Evolutionary conservation across 768 basidiomycete genomes (phyloP).

Genomic region (Lentinus tigrinus): DNA sequence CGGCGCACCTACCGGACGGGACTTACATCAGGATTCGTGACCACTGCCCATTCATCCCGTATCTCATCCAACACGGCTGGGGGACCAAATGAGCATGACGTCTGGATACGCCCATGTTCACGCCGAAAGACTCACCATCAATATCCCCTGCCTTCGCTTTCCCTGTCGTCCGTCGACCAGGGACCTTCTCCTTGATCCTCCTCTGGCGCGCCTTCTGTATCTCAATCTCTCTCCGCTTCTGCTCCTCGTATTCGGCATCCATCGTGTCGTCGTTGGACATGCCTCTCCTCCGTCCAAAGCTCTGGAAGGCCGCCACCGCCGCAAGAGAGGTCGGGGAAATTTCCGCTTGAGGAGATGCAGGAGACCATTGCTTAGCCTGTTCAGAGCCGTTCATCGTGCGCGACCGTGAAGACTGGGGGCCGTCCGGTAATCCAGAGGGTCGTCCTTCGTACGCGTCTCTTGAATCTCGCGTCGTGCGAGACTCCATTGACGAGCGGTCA

Average conservation of each 20-base stretch:
- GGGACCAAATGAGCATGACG: neutral
- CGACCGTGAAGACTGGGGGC: conserved; percentile 6
- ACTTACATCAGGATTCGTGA: conserved; percentile 76
- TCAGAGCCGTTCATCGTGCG: conserved; percentile 2
- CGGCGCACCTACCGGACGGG: neutral
- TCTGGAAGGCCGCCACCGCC: conserved; percentile 70
- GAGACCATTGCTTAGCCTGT: conserved; percentile 9
- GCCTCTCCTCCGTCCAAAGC: conserved; percentile 51
- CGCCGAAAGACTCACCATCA: conserved; percentile 56
- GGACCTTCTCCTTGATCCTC: conserved; percentile 65
- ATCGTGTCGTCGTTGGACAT: conserved; percentile 53
- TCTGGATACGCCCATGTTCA: neutral
- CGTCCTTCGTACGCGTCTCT: conserved; percentile 31
- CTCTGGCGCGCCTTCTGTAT: conserved; percentile 66
- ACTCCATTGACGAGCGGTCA: conserved; percentile 48
- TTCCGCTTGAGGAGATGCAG: conserved; percentile 7
- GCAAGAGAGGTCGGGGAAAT: conserved; percentile 35
- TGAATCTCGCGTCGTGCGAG: conserved; percentile 32
- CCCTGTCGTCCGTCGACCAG: conserved; percentile 51
- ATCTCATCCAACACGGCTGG: conserved; percentile 84
- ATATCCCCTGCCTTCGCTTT: conserved; percentile 75
- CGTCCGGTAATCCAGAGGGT: conserved; percentile 37
- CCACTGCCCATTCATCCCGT: conserved; percentile 87
- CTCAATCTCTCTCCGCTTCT: conserved; percentile 60
- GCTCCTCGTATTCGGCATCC: conserved; percentile 55